Conservation (phyloP, 139 green algal genomes). For the Mesostigma viride region DNA sequence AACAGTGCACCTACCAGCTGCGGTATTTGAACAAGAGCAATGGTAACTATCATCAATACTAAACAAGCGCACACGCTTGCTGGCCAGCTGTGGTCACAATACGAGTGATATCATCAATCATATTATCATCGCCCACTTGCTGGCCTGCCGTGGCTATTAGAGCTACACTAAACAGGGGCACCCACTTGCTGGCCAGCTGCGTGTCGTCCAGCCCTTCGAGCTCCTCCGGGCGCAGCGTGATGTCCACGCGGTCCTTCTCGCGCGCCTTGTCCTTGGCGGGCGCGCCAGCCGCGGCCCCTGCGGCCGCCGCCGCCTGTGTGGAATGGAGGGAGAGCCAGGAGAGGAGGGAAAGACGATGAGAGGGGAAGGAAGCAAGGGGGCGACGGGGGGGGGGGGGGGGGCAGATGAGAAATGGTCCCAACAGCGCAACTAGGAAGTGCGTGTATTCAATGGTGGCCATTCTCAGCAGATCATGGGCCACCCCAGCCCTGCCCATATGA, state of each 20-base stretch:
- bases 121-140: neutral
- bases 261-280: conserved; percentile 5
- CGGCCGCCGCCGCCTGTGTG: too few species aligned
- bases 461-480: too few species aligned
- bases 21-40: neutral
- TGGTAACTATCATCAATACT: neutral
- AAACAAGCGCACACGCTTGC: neutral
- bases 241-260: conserved; percentile 61
- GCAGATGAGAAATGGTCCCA: too few species aligned
- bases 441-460: too few species aligned
- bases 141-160: neutral
- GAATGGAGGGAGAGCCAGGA: too few species aligned
- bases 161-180: neutral
- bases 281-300: too few species aligned
- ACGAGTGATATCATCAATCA: neutral
- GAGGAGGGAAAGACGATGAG: too few species aligned
- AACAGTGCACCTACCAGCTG: neutral
- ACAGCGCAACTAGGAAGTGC: too few species aligned
- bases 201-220: conserved; percentile 78
- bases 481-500: too few species aligned
- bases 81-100: neutral
- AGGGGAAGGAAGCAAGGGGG: too few species aligned
- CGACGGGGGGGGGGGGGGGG: too few species aligned
- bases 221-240: conserved; percentile 80
- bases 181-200: conserved; percentile 24